Conservation (phyloP, 805 yeast species). For the Monosporozyma siamensis region DNA sequence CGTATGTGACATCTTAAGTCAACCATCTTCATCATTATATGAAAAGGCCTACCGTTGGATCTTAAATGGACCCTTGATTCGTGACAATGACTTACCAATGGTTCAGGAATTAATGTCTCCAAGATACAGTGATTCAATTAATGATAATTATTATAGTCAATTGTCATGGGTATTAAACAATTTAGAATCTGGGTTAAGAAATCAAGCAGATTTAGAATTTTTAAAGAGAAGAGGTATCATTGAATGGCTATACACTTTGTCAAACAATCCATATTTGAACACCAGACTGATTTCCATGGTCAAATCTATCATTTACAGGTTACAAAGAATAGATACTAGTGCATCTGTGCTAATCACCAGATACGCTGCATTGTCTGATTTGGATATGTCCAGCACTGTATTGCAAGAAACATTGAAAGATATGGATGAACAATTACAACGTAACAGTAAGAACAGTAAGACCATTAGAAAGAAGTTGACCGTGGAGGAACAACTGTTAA, state of each 20-base stretch:
- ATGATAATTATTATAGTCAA: slow-evolving; percentile 45
- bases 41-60: slow-evolving; percentile 64
- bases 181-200: slow-evolving; percentile 40
- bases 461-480: slow-evolving; percentile 28
- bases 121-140: slow-evolving; percentile 11
- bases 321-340: slow-evolving; percentile 49
- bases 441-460: slow-evolving; percentile 13
- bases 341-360: slow-evolving; percentile 50
- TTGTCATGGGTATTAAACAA: slow-evolving; percentile 55
- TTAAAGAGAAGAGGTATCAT: slow-evolving; percentile 47
- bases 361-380: slow-evolving; percentile 37
- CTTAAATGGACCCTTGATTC: slow-evolving; percentile 36
- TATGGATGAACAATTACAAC: slow-evolving; percentile 3
- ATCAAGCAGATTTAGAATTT: slow-evolving; percentile 42
- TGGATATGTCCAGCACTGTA: slow-evolving; percentile 27
- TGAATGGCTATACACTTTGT: slow-evolving; percentile 56
- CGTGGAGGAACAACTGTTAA: slow-evolving; percentile 37
- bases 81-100: slow-evolving; percentile 37
- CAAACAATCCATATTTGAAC: slow-evolving; percentile 41
- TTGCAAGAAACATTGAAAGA: slow-evolving; percentile 10
- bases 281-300: slow-evolving; percentile 35
- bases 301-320: slow-evolving; percentile 34
- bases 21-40: slow-evolving; percentile 67
- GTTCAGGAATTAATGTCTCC: slow-evolving; percentile 27
- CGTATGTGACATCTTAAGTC: slow-evolving; percentile 45